Evolutionary conservation across 2,329 filamentous ascomycete species (phyloP).

Genomic region (Beauveria sp.): DNA sequence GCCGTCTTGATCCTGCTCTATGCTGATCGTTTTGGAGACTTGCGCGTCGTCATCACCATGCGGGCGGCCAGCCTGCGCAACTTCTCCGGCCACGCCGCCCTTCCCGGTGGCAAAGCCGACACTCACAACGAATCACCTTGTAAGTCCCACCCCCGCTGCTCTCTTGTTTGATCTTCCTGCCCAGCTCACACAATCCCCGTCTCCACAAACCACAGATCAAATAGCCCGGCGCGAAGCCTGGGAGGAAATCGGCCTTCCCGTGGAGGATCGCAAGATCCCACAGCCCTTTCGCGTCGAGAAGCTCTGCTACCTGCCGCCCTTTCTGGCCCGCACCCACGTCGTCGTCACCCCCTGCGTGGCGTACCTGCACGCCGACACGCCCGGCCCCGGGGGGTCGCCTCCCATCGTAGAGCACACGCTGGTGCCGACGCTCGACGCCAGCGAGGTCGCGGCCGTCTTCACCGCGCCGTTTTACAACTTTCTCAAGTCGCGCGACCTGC

Average conservation of each 20-base stretch:
- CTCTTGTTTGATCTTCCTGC: too few relatives aligned
- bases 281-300: constrained; percentile 78
- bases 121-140: constrained; percentile 50
- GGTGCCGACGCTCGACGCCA: constrained; percentile 75
- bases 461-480: constrained; percentile 85
- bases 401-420: constrained; percentile 58
- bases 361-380: constrained; percentile 58
- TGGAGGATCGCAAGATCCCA: constrained; percentile 60
- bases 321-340: constrained; percentile 64
- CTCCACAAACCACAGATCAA: constrained; percentile 43
- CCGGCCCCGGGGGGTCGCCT: constrained; percentile 26
- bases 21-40: constrained; percentile 71
- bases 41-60: constrained; percentile 65
- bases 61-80: constrained; percentile 54
- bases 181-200: neutral
- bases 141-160: constrained; percentile 24
- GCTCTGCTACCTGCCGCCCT: constrained; percentile 74
- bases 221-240: constrained; percentile 84
- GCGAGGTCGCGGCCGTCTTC: constrained; percentile 91
- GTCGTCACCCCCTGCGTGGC: constrained; percentile 71
- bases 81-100: constrained; percentile 78
- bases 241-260: constrained; percentile 87
- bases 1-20: constrained; percentile 85
- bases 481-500: constrained; percentile 53
- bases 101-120: constrained; percentile 72